Base-by-base conservation (phyloP, 2,329 filamentous ascomycete genomes). In the Rutstroemia sp. region DNA sequence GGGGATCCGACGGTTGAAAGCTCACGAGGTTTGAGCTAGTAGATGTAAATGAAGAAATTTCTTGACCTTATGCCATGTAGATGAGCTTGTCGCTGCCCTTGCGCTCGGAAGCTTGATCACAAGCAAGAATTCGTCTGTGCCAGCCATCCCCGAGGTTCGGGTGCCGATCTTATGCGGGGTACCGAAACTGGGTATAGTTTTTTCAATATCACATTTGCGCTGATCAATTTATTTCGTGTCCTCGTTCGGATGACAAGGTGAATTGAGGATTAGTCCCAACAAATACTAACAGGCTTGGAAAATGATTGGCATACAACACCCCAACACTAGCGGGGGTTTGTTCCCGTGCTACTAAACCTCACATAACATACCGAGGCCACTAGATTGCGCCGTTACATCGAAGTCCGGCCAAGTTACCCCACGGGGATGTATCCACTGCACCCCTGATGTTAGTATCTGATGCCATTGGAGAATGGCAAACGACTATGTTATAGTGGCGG, bases 141-240 rank as follows among this genome's bases (percentile, higher is more conserved):
- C 38, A 19, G 16, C 46, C 6, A 21, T 14, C 34, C 44, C 52
- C 44, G 52, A 54, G 44, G 44, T 30, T 54, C 44, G 19, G 39
- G 9, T 19, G 39, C 39, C 39, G 39, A 42, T 42, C 39, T 49
- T 27, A 49, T 49, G 52, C 52, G 52, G 52, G 44, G 52, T 54
- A 48, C 37, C 12, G 10, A 38, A 21, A 12, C 7, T 27, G 25
- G 23, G 10, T 48, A 19, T 16, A 14, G 5, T 14, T 42, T 19
- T 16, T 42, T 18, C 39, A 42, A 42, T 42, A 8, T 42, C 16
- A 34, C 30, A 34, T 34, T 4, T 34, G 30, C 12, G 10, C 30
- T 14, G 4, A 34, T 34, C 19, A 19, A 42, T 42, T 42, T 18
- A n/a, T 19, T 42, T 8, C 19, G 39, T 42, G 39, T 4, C 9